phyloP scores from a whole-genome alignment of 2,329 filamentous ascomycete genomes.

The Diaporthe humulicola region DNA sequence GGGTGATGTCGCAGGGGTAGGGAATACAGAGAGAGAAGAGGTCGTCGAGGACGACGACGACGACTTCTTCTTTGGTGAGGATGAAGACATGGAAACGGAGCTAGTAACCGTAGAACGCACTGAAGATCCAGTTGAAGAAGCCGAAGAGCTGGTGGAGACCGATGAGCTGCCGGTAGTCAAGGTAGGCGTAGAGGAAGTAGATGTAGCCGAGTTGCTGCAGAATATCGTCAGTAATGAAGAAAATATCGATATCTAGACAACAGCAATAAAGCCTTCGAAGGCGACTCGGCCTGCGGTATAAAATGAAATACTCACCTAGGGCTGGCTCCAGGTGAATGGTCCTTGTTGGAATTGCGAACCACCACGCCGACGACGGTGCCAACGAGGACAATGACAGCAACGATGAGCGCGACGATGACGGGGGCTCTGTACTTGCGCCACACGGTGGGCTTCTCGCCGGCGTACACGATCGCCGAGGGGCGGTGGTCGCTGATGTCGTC shows the following conservation, averaged over 20 bases:
- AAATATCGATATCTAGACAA: background rate
- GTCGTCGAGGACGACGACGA: background rate
- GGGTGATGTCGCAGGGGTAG: background rate
- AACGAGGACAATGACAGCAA: slow-evolving; percentile 12
- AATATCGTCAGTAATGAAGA: background rate
- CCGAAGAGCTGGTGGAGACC: background rate
- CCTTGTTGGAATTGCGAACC: slow-evolving; percentile 2
- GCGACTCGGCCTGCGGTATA: background rate
- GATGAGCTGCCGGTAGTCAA: slow-evolving; percentile 10
- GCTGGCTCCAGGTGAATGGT: background rate
- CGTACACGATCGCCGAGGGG: slow-evolving; percentile 30
- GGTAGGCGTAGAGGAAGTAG: background rate
- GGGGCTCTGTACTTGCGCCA: slow-evolving; percentile 23
- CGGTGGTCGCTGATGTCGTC: slow-evolving; percentile 36
- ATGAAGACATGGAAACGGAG: background rate
- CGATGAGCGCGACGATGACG: slow-evolving; percentile 10
- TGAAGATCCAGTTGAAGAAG: background rate
- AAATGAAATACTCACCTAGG: background rate
- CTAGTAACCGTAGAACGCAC: slow-evolving; percentile 18
- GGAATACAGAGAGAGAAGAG: background rate
- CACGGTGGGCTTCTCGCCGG: slow-evolving; percentile 25
- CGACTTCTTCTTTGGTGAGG: background rate
- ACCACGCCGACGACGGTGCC: slow-evolving; percentile 30
- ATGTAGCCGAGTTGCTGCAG: background rate
- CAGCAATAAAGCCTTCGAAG: background rate